phyloP scores from a whole-genome alignment of 495 filamentous ascomycete genomes.

The Astrothelium macrocarpum region DNA sequence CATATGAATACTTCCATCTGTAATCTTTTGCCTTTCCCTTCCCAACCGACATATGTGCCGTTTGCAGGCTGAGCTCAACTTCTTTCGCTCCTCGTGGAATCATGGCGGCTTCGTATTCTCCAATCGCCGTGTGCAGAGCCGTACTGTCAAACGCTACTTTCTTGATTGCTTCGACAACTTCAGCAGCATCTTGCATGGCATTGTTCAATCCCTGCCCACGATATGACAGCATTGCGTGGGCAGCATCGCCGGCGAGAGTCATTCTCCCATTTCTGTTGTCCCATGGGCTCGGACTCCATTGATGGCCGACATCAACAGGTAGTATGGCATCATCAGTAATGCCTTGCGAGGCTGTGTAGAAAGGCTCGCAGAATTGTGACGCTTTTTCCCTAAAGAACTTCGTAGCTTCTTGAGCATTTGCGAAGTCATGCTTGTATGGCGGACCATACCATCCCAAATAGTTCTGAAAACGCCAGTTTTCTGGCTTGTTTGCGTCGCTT shows the following conservation, averaged over 20 bases:
- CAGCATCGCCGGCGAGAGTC: constrained; percentile 8
- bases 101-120: constrained; percentile 7
- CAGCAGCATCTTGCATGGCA: constrained; percentile 3
- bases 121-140: not conserved
- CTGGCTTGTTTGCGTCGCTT: not conserved
- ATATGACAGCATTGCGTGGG: constrained; percentile 9
- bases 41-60: constrained; percentile 22
- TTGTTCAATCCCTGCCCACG: constrained; percentile 10
- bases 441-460: constrained; percentile 3
- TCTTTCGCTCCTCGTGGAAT: constrained; percentile 7
- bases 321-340: constrained; percentile 2
- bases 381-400: not conserved
- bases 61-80: constrained; percentile 2
- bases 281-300: constrained; percentile 5
- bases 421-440: constrained; percentile 1
- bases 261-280: not conserved
- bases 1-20: not conserved
- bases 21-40: not conserved
- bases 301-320: constrained; percentile 6
- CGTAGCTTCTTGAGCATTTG: not conserved
- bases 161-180: constrained; percentile 6
- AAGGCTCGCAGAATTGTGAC: constrained; percentile 2
- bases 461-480: not conserved
- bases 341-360: not conserved
- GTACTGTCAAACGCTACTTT: not conserved